These are phyloP conservation scores for Ustilago nuda DNA, from an alignment of 1,284 basidiomycete genomes.

Conservation along the genomic window DNA sequence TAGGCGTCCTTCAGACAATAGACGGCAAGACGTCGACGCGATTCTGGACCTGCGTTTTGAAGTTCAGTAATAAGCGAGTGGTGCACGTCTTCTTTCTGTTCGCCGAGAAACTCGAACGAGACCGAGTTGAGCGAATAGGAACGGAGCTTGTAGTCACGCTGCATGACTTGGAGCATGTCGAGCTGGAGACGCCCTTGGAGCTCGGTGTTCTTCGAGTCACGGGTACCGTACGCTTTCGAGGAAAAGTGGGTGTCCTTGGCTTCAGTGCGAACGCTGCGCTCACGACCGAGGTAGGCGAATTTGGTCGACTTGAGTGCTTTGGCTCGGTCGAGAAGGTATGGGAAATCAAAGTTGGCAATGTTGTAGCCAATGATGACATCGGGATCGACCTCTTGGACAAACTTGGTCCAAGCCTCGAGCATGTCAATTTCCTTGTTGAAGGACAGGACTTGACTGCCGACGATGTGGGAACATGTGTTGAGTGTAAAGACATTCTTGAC, in stretches of 20 bases:
- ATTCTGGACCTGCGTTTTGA: slow-evolving; percentile 67
- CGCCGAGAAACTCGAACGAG: slow-evolving; percentile 68
- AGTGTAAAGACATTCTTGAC: slow-evolving; percentile 69
- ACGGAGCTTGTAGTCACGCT: slow-evolving; percentile 68
- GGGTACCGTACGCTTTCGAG: slow-evolving; percentile 69
- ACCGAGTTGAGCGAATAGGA: slow-evolving; percentile 68
- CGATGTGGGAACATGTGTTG: slow-evolving; percentile 67
- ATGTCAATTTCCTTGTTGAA: slow-evolving; percentile 65
- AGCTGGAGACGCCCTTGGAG: slow-evolving; percentile 68
- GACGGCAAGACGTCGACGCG: slow-evolving; percentile 66
- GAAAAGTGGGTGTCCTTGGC: slow-evolving; percentile 69
- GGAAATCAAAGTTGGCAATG: slow-evolving; percentile 69
- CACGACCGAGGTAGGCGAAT: slow-evolving; percentile 67
- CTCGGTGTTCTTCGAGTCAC: slow-evolving; percentile 68
- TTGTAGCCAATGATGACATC: slow-evolving; percentile 69
- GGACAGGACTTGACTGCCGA: slow-evolving; percentile 65
- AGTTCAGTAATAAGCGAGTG: slow-evolving; percentile 68
- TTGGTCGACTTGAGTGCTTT: slow-evolving; percentile 65
- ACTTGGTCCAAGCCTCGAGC: slow-evolving; percentile 66
- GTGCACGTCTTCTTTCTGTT: slow-evolving; percentile 69
- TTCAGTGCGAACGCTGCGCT: slow-evolving; percentile 64
- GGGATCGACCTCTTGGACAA: slow-evolving; percentile 66
- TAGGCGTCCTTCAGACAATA: slow-evolving; percentile 70
- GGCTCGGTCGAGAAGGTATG: slow-evolving; percentile 68
- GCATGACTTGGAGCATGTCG: slow-evolving; percentile 69